Base-by-base conservation (phyloP, 306 rosid species). In the Fagus crenata region DNA sequence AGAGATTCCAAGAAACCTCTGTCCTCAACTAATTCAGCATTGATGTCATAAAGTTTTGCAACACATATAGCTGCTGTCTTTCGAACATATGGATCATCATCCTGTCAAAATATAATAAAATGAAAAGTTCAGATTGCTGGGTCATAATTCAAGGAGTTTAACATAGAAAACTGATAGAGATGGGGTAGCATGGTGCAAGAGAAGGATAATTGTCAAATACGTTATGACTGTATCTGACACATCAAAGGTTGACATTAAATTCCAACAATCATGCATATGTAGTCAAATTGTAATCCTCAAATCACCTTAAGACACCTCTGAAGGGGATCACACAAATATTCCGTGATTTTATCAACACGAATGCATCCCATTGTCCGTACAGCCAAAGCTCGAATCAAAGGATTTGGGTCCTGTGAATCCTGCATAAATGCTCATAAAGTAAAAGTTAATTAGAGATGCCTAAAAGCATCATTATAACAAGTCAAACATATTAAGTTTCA, bases 351-450 rank as follows among this genome's bases (percentile, higher is more conserved):
- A 85, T 96, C 99, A 71, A 96, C 99, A 9, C 99, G 99, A 81
- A 96, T 96, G 86, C 99, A 96, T 63, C 99, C 99, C 99, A 96
- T 96, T 68, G 99, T 96, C 82, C 99, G 84, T 53, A 96, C 99
- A 28, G 99, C 99, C 84, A 96, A 86, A 59, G 99, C 99, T 54
- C 99, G 98, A 78, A 96, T 96, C 75, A 96, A 82, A 64, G 99
- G 99, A 86, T 96, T 96, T 77, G 99, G 98, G 84, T 96, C 99
- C 82, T 92, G 99, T 54, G 99, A 96, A 86, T 96, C 99, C 99
- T 96, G 91, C 77, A 33, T 35, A 85, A 53, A 65, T 76, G 75
- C 78, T 73, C 64, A 78, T 51, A 15, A 41, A 67, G 2, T 8
- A 72, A 1, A 49, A 63, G 46, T 49, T 33, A 49, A 63, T 49